Evolutionary conservation across 2,329 filamentous ascomycete genomes (phyloP).

Genomic region (Cercospora sp.): DNA sequence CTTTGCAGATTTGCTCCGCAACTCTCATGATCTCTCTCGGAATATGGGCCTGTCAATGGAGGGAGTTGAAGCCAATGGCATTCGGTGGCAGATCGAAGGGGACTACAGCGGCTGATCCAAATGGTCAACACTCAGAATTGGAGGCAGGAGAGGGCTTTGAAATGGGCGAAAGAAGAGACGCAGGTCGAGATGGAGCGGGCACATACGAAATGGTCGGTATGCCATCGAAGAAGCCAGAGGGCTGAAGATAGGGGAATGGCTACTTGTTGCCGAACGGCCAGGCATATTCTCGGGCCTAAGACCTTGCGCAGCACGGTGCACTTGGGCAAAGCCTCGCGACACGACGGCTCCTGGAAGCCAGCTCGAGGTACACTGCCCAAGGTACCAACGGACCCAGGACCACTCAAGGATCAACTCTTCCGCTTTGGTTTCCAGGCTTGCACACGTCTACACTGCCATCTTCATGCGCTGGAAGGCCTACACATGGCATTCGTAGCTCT

Average conservation of each 20-base stretch:
- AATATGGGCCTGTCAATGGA: slow-evolving; percentile 87
- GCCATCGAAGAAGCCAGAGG: slow-evolving; percentile 33
- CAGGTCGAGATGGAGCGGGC: slow-evolving; percentile 48
- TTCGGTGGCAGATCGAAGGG: slow-evolving; percentile 64
- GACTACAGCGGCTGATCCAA: slow-evolving; percentile 22
- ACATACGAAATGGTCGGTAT: slow-evolving; percentile 53
- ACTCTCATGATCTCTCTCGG: slow-evolving; percentile 69
- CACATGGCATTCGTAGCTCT: slow-evolving; percentile 38
- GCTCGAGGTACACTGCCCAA: neutral
- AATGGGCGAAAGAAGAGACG: slow-evolving; percentile 43
- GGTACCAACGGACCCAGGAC: neutral
- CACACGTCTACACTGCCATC: neutral
- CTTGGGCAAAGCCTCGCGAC: neutral
- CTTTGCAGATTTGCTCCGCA: slow-evolving; percentile 61
- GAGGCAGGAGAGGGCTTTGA: slow-evolving; percentile 44
- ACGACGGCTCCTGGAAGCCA: neutral
- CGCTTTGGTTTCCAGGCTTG: neutral
- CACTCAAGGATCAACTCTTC: neutral
- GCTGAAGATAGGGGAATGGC: neutral
- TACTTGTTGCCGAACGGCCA: neutral
- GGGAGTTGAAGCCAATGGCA: slow-evolving; percentile 83
- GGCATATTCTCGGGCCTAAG: neutral
- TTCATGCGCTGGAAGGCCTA: neutral
- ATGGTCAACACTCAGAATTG: slow-evolving; percentile 23
- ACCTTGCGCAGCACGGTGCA: neutral